Conservation (phyloP, 768 basidiomycete genomes). For the Pisolithus orientalis region DNA sequence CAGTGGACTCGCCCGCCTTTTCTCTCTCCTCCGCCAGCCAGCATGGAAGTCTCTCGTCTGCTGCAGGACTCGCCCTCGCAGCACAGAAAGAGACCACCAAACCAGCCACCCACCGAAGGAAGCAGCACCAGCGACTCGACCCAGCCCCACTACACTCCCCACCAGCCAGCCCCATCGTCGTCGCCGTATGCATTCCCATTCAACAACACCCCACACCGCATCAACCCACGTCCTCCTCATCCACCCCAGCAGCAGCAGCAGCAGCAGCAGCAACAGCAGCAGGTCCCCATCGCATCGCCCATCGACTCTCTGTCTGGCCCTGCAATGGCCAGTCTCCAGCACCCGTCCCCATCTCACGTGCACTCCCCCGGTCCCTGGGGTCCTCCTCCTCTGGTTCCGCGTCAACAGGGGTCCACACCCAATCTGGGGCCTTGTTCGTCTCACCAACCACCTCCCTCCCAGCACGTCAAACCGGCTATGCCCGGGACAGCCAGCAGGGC, state of each 20-base stretch:
- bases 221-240: conserved; percentile 28
- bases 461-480: conserved; percentile 28
- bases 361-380: conserved; percentile 26
- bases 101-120: conserved; percentile 26
- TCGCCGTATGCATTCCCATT: conserved; percentile 15
- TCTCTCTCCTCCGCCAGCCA: conserved; percentile 6
- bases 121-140: conserved; percentile 22
- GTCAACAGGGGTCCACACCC: conserved; percentile 25
- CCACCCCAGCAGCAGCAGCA: conserved; percentile 23
- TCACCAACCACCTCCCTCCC: conserved; percentile 22
- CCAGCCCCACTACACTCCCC: conserved; percentile 14
- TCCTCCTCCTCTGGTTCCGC: conserved; percentile 19
- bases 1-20: conserved; percentile 22
- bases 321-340: conserved; percentile 28
- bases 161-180: conserved; percentile 14
- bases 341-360: conserved; percentile 29
- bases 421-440: conserved; percentile 22
- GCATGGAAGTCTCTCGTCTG: conserved; percentile 65
- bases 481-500: conserved; percentile 21
- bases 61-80: conserved; percentile 68
- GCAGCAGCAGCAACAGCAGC: conserved; percentile 1
- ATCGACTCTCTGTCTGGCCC: conserved; percentile 20
- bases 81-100: conserved; percentile 27
- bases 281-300: conserved; percentile 5
- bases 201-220: conserved; percentile 16